These are phyloP conservation scores for Cryoendolithus antarcticus DNA, from an alignment of 2,329 filamentous ascomycete species.

Conservation along the genomic window DNA sequence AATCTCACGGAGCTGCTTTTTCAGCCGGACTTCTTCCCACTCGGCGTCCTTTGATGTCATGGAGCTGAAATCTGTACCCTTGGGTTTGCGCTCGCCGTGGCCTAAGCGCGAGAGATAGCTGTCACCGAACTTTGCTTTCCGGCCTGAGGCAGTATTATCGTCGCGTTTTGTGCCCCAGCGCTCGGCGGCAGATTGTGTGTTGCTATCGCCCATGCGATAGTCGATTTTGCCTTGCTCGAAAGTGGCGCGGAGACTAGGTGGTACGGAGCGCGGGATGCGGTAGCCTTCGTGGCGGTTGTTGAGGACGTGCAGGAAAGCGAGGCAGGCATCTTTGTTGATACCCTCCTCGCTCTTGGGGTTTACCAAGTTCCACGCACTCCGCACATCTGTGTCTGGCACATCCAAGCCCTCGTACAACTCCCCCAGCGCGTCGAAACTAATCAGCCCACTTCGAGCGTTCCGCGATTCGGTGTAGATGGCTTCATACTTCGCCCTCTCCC, in stretches of 20 bases:
- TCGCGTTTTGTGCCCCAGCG: conserved; percentile 71
- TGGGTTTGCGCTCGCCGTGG: conserved; percentile 57
- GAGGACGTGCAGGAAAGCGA: conserved; percentile 92
- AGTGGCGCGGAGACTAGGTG: conserved; percentile 75
- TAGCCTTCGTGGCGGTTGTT: conserved; percentile 92
- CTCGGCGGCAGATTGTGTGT: conserved; percentile 44
- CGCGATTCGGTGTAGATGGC: conserved; percentile 92
- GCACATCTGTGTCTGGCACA: conserved; percentile 64
- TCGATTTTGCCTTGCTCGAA: conserved; percentile 97
- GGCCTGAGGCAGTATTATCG: conserved; percentile 69
- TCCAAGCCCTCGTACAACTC: conserved; percentile 75
- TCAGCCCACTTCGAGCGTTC: conserved; percentile 64
- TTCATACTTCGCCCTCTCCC: conserved; percentile 87
- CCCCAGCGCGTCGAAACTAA: conserved; percentile 60
- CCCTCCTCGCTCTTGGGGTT: conserved; percentile 74
- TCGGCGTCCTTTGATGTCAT: conserved; percentile 70
- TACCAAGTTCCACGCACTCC: conserved; percentile 92
- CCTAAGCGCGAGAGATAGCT: conserved; percentile 88
- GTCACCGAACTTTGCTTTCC: conserved; percentile 95
- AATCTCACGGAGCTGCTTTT: conserved; percentile 81
- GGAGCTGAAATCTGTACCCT: conserved; percentile 80
- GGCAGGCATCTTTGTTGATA: conserved; percentile 87
- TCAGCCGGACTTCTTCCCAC: conserved; percentile 92
- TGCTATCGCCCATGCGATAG: conserved; percentile 54
- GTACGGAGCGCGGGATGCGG: conserved; percentile 83